Evolutionary conservation across 1,284 basidiomycete genomes (phyloP), one percentile per base, ranked within the genome.

Genomic region (Pseudozyma thailandica): DNA sequence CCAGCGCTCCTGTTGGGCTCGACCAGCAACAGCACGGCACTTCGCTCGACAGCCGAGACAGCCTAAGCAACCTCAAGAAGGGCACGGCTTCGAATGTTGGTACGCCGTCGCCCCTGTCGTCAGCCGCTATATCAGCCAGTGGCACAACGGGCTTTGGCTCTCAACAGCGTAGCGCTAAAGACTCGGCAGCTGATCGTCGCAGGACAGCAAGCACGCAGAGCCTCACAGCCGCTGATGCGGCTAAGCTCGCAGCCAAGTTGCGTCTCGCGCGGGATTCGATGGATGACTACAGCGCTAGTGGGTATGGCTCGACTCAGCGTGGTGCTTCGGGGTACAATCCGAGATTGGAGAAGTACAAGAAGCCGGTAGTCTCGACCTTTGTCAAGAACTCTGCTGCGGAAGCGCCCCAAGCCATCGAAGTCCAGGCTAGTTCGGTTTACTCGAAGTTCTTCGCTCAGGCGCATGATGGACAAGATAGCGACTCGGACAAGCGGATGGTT

Each of bases 161-260:
- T 23, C 49, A 49, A 44, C 62, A 47, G 35, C 56, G 57, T 23
- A 25, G 50, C 2, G 30, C 50, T 10, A 50, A 50, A 28, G 52
- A 58, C 39, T 13, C 42, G n/a, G 44, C 42, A 21, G 26, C 21
- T 35, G 61, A 64, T 20, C 64, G 68, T 23, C 56, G 59, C 18
- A 57, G 72, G 23, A 68, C 59, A 6, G 44, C 63, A 13, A 75
- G 66, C 50, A 70, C 74, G 1, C 71, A 76, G 44, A 78, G 76
- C 47, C 57, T 76, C 15, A 74, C 72, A 7, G 74, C 76, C 4
- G 72, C 76, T 5, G 76, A 78, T 25, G 74, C 76, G 3, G 76
- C 76, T 44, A 74, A 70, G 53, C 69, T 78, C 15, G 76, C 76
- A 2, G 72, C 74, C 41, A 78, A 75, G 42, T 44, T 78, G 37